phyloP scores from a whole-genome alignment of 345 rosid genomes.

The Psidium guajava region DNA sequence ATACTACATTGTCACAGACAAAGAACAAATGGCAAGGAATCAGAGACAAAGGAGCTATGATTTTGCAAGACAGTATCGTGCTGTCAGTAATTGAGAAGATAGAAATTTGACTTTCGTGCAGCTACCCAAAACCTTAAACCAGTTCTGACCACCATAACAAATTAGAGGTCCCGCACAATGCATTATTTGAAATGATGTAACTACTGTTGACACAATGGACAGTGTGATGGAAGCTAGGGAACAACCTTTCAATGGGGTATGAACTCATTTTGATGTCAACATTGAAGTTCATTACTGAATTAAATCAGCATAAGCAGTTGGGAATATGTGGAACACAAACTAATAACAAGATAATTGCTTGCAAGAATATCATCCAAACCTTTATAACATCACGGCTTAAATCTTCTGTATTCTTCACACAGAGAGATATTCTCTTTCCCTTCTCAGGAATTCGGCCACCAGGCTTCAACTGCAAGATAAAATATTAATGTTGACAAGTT shows the following conservation, averaged over 20 bases:
- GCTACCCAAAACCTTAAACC: not conserved
- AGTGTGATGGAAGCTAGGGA: not conserved
- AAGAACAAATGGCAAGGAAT: not conserved
- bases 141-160: not conserved
- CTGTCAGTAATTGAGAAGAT: not conserved
- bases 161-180: not conserved
- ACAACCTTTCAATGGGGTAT: not conserved
- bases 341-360: not conserved
- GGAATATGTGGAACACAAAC: not conserved
- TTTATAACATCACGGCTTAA: slow-evolving; percentile 87
- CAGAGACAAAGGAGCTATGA: not conserved
- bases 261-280: not conserved
- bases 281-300: not conserved
- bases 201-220: not conserved
- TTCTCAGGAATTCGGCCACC: slow-evolving; percentile 82
- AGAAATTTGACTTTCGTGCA: not conserved
- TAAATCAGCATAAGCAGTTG: not conserved
- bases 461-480: slow-evolving; percentile 62
- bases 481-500: slow-evolving; percentile 1
- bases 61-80: not conserved
- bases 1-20: not conserved
- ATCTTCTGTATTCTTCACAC: slow-evolving; percentile 44
- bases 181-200: not conserved
- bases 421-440: slow-evolving; percentile 62
- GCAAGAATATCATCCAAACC: slow-evolving; percentile 23